Conservation (phyloP, 2,329 filamentous ascomycete species). For the Nectriaceae sp. region DNA sequence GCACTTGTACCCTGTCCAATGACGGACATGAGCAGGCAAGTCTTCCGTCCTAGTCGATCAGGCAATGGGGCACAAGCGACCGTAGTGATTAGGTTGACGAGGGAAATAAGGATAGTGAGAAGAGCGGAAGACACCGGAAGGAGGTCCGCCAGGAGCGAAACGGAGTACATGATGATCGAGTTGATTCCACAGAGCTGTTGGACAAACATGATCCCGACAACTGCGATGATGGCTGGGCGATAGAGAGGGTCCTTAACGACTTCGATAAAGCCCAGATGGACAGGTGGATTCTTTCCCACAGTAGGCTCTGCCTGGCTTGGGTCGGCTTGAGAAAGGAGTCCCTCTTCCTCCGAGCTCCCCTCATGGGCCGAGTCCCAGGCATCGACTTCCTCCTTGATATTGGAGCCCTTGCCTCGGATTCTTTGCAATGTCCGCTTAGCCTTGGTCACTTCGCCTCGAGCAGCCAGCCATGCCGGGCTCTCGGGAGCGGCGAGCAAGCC, state of each 20-base stretch:
- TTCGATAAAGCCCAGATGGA: constrained; percentile 61
- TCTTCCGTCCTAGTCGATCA: constrained; percentile 85
- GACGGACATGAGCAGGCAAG: constrained; percentile 80
- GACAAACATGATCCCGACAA: constrained; percentile 87
- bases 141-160: constrained; percentile 80
- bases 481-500: constrained; percentile 81
- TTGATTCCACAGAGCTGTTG: constrained; percentile 96
- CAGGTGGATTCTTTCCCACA: constrained; percentile 15
- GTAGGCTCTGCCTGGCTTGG: constrained; percentile 8
- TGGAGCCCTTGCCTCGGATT: constrained; percentile 68
- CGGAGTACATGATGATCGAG: constrained; percentile 98
- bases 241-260: constrained; percentile 69
- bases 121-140: constrained; percentile 80
- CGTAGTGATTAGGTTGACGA: constrained; percentile 84
- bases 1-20: constrained; percentile 81
- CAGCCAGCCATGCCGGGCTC: constrained; percentile 85
- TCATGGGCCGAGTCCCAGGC: constrained; percentile 54
- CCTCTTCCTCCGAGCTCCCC: constrained; percentile 65
- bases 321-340: constrained; percentile 55
- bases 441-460: constrained; percentile 57
- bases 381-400: constrained; percentile 74
- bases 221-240: constrained; percentile 75
- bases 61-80: constrained; percentile 79
- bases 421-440: constrained; percentile 72
- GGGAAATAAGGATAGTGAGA: constrained; percentile 84